phyloP scores from a whole-genome alignment of 1,139 yeast species.

The Blastobotrys malaysiensis region DNA sequence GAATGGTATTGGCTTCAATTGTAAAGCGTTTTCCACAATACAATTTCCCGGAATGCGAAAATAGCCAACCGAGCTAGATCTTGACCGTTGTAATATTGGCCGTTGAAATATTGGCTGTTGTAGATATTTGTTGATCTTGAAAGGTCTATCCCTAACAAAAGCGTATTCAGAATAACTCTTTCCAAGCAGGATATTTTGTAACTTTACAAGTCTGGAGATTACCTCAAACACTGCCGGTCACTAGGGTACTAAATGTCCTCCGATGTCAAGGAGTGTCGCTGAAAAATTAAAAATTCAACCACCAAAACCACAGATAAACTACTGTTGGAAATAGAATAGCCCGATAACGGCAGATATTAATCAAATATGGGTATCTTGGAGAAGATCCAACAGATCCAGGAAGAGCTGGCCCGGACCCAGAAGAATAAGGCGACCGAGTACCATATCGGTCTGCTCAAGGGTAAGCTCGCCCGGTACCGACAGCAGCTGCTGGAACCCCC shows the following conservation, averaged over 20 bases:
- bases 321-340: not conserved
- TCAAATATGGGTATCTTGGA: constrained; percentile 38
- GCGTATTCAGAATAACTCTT: not conserved
- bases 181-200: not conserved
- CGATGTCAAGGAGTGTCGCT: not conserved
- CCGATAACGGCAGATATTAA: not conserved
- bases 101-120: too few relatives aligned
- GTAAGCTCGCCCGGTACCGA: constrained; percentile 90
- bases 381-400: constrained; percentile 84
- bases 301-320: not conserved
- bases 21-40: too few relatives aligned
- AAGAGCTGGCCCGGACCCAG: constrained; percentile 90
- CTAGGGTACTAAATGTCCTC: not conserved
- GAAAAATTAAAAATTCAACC: not conserved
- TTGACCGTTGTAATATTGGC: too few relatives aligned
- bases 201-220: too few relatives aligned
- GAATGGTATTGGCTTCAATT: too few relatives aligned
- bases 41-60: too few relatives aligned
- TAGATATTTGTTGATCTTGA: too few relatives aligned
- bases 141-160: too few relatives aligned
- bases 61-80: too few relatives aligned
- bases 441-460: constrained; percentile 88
- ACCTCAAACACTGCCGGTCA: not conserved
- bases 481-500: constrained; percentile 89
- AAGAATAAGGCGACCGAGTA: constrained; percentile 98